Percentiles rank a stretch among this genome's conserved stretches.
These are phyloP conservation scores for Ustilago xerochloae DNA, from an alignment of 1,284 basidiomycete species.

Conservation along the genomic window DNA sequence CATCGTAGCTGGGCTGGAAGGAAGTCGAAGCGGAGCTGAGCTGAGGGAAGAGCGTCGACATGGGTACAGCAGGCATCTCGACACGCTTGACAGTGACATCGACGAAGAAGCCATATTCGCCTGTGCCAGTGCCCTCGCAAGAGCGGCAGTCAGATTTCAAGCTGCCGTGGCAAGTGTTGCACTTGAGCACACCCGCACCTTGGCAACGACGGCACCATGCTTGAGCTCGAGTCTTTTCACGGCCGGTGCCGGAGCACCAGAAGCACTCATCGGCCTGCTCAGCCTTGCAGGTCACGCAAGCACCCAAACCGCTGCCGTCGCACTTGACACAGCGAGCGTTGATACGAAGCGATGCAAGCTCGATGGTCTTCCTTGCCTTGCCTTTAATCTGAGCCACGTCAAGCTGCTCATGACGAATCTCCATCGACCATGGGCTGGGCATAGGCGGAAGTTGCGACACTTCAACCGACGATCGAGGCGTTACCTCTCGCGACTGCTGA, in stretches of 20 bases:
- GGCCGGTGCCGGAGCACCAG: constrained; percentile 58
- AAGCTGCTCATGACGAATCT: constrained; percentile 49
- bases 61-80: constrained; percentile 52
- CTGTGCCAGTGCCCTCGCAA: constrained; percentile 49
- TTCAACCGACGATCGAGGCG: constrained; percentile 4
- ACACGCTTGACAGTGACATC: constrained; percentile 53
- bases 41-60: constrained; percentile 41
- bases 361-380: constrained; percentile 53
- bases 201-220: constrained; percentile 50
- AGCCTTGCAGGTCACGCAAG: constrained; percentile 47
- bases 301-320: constrained; percentile 27
- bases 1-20: constrained; percentile 30
- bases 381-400: constrained; percentile 45
- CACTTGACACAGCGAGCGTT: constrained; percentile 48
- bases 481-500: not conserved
- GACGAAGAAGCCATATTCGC: constrained; percentile 53
- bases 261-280: constrained; percentile 57
- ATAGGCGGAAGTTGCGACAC: constrained; percentile 31
- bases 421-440: constrained; percentile 55
- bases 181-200: constrained; percentile 51
- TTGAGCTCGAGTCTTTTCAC: constrained; percentile 45
- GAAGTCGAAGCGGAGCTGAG: constrained; percentile 1
- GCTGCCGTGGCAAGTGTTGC: constrained; percentile 49
- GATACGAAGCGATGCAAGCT: constrained; percentile 45
- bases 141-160: constrained; percentile 40